Base-by-base conservation (phyloP, 2,329 filamentous ascomycete genomes). In the Onygena corvina region DNA sequence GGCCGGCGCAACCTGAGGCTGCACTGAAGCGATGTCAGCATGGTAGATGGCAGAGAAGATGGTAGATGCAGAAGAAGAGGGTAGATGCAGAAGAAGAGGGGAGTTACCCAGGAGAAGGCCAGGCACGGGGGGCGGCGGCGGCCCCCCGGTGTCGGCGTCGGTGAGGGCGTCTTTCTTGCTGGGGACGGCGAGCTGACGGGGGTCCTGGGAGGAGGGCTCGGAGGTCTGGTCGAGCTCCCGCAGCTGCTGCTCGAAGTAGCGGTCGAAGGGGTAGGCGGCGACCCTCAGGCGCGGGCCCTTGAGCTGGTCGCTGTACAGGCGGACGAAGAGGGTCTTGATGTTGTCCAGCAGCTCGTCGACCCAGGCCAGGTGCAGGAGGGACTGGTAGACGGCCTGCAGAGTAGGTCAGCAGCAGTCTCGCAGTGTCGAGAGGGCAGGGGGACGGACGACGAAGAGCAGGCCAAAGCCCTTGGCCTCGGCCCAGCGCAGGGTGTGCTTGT, bases 261-360 rank as follows among this genome's bases (percentile, higher is more conserved):
- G 76, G 62, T 93, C 87, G 63, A 98, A 98, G 46, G 79, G 76
- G 68, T 88, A 94, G 62, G 89, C 79, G 50, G 92, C 75, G 18
- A 85, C 74, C 48, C 84, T 87, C 8, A 81, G 85, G 62, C 90
- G 79, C 21, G 84, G 79, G 58, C 85, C 85, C 64, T 81, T 88
- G 49, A 98, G 72, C 65, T 94, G 84, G 51, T 92, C 83, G 57
- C 82, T 85, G 65, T 96, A 98, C 23, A 95, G 76, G 56, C 88
- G 85, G 57, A 92, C 76, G 62, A 96, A 98, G 29, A 98, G 81
- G 7, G 85, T 88, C 64, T 83, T 86, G 60, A 96, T 87, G 61
- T 96, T 94, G 62, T 95, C 90, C 57, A 98, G 80, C 44, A 98
- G 81, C 65, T 92, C 88, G 67, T 98, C 92, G 56, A 96, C 86